Base-by-base conservation (phyloP, 1,284 basidiomycete genomes). In the Pterula multifida region DNA sequence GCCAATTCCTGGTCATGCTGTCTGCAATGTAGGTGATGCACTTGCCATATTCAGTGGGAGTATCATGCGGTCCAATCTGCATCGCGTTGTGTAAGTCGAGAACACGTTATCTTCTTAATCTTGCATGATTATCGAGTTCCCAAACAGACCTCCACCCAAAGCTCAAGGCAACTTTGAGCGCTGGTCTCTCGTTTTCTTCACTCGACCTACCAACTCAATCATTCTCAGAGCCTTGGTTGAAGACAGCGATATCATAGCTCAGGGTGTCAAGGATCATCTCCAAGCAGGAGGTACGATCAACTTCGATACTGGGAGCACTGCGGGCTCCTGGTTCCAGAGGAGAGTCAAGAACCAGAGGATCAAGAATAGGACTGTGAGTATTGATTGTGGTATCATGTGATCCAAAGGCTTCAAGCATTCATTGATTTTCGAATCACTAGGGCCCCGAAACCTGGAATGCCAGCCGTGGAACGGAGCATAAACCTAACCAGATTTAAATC, bases 11-110 rank as follows among this genome's bases (percentile, higher is more conserved):
- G 73, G 75, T 0, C 73, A 79, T 52, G 75, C 75, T 1, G 67
- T 81, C 24, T 79, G 79, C 60, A 81, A 81, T 55, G 51, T 81
- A 9, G 79, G 79, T 6, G 79, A 81, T 52, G 73, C 78, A 1
- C 64, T 81, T 55, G 60, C 71, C 6, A 62, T 80, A 23, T 76
- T 80, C 57, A 78, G 73, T n/a, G 79, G 76, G 0, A 76, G 79
- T 1, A 70, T 81, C 36, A 66, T 81, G 24, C 68, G 72, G 23
- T 78, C 75, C 15, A 78, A 76, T 55, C 62, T 79, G 36, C 76
- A 80, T 57, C 72, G 72, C 12, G 72, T 73, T 2, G 63, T 74
- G 66, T 66, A 54, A 55, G 61, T 63, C 46, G 45, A 51, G 9
- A 32, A 32, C 6, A 6, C 28, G 6, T 32, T 15, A 6, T 32